Evolutionary conservation across 768 basidiomycete genomes (phyloP).

Genomic region (Agaricus blazei): DNA sequence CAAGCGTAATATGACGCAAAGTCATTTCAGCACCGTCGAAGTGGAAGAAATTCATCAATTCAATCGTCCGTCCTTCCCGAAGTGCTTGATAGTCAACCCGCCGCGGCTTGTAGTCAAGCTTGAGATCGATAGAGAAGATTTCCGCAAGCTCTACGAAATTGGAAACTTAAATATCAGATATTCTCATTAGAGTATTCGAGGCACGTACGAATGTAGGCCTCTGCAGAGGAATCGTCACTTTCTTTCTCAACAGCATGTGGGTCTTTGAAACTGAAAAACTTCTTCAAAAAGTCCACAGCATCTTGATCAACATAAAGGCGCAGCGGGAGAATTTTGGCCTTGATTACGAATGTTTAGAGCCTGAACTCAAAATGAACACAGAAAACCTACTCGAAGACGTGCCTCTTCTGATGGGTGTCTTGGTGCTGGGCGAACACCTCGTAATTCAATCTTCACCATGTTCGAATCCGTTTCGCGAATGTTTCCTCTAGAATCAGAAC

Average conservation of each 20-base stretch:
- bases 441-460: conserved; percentile 88
- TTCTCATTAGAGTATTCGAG: background rate
- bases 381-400: conserved; percentile 62
- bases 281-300: conserved; percentile 95
- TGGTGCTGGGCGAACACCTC: conserved; percentile 66
- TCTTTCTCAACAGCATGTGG: conserved; percentile 34
- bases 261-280: conserved; percentile 88
- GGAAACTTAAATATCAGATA: background rate
- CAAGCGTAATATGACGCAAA: conserved; percentile 83
- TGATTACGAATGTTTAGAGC: conserved; percentile 3
- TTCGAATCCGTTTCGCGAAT: conserved; percentile 86
- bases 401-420: conserved; percentile 69
- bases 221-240: conserved; percentile 27
- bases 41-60: conserved; percentile 99
- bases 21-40: conserved; percentile 99
- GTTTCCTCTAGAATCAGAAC: conserved; percentile 82
- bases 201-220: conserved; percentile 32
- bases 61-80: conserved; percentile 86
- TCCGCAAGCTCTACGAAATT: conserved; percentile 75
- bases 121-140: conserved; percentile 91
- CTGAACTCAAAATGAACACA: background rate
- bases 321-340: conserved; percentile 90
- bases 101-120: conserved; percentile 97
- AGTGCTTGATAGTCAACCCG: conserved; percentile 92
- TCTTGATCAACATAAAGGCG: conserved; percentile 97